Evolutionary conservation across 1,284 basidiomycete genomes (phyloP).

Genomic region (Melampsora americana): DNA sequence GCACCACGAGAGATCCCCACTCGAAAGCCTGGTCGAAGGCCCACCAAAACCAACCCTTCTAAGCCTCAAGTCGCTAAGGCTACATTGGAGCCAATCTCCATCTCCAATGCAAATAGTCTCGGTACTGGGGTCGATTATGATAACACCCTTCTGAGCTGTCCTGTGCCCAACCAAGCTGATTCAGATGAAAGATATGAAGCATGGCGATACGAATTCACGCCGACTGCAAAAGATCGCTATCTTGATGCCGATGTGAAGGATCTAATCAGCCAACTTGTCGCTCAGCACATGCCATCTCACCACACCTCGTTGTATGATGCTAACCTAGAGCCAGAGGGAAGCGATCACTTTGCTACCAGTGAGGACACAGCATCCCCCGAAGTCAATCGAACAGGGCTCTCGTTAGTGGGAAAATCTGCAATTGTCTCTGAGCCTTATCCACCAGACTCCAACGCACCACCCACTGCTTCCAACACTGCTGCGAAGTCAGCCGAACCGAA

Average conservation of each 20-base stretch:
- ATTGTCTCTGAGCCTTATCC: neutral
- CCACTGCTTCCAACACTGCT: neutral
- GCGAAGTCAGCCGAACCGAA: slow-evolving; percentile 5
- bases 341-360: neutral
- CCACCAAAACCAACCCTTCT: slow-evolving; percentile 25
- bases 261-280: slow-evolving; percentile 28
- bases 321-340: too few species aligned
- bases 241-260: slow-evolving; percentile 26
- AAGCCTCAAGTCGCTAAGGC: slow-evolving; percentile 11
- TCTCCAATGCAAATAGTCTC: neutral
- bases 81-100: slow-evolving; percentile 7
- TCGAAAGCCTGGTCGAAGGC: slow-evolving; percentile 38
- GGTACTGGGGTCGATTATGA: slow-evolving; percentile 17
- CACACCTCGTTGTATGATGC: slow-evolving; percentile 1
- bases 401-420: neutral
- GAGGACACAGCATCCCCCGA: neutral
- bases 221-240: slow-evolving; percentile 43
- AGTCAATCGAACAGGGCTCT: neutral
- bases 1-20: slow-evolving; percentile 9
- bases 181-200: slow-evolving; percentile 49
- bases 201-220: slow-evolving; percentile 52
- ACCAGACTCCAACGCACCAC: neutral
- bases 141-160: neutral
- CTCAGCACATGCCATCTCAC: slow-evolving; percentile 7
- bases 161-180: slow-evolving; percentile 6